Conservation (phyloP, 257 asterid species). For the Scutellaria barbata region DNA sequence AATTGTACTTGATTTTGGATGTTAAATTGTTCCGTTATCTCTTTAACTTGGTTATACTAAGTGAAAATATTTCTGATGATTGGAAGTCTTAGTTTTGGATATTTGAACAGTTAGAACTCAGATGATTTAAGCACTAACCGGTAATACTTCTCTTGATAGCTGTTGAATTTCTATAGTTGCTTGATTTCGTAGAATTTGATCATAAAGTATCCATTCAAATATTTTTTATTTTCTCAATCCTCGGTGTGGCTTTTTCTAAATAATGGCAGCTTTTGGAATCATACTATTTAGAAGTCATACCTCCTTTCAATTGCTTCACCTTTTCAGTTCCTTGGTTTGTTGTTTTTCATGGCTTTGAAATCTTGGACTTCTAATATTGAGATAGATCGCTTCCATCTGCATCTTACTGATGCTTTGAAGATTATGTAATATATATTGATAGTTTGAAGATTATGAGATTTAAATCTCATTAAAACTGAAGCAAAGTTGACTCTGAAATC, state of each 20-base stretch:
- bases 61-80: constrained; percentile 12
- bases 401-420: too few relatives aligned
- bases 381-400: neutral
- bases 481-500: neutral
- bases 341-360: neutral
- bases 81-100: neutral
- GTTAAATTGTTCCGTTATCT: neutral
- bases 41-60: neutral
- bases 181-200: neutral
- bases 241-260: too few relatives aligned
- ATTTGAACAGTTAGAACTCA: neutral
- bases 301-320: constrained; percentile 1
- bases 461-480: neutral
- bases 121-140: constrained; percentile 3
- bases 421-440: too few relatives aligned
- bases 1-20: neutral
- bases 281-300: neutral
- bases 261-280: neutral
- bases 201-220: too few relatives aligned
- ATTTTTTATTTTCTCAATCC: too few relatives aligned
- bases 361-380: neutral
- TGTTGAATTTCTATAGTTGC: neutral
- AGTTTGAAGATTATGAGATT: too few relatives aligned
- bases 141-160: constrained; percentile 10
- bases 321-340: neutral